phyloP scores from a whole-genome alignment of 75 land plant species.

The Picea sitchensis region DNA sequence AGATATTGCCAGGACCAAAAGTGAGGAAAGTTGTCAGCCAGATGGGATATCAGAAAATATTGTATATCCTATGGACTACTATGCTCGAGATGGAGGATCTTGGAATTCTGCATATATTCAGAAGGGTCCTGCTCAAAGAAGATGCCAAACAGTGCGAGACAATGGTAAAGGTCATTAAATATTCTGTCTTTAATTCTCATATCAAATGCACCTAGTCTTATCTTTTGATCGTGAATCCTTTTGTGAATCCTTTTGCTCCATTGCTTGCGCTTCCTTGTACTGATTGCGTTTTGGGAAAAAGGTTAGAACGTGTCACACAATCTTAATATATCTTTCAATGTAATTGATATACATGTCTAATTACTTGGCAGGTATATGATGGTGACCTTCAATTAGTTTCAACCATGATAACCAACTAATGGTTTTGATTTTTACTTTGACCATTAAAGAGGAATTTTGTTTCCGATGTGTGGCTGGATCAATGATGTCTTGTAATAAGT shows the following conservation, averaged over 20 bases:
- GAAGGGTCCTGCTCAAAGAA: constrained; percentile 23
- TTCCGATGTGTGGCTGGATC: too few relatives aligned
- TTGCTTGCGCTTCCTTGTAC: background rate
- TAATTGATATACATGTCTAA: background rate
- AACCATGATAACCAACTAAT: too few relatives aligned
- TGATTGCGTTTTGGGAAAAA: background rate
- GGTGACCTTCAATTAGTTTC: too few relatives aligned
- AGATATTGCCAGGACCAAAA: background rate
- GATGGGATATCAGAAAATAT: background rate
- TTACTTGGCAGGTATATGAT: too few relatives aligned
- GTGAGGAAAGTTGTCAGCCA: background rate
- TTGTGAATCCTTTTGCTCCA: background rate
- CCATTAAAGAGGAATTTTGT: too few relatives aligned
- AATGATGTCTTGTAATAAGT: too few relatives aligned
- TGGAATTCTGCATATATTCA: constrained; percentile 84
- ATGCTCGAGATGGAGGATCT: constrained; percentile 96
- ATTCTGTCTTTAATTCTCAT: background rate
- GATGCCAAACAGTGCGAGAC: background rate
- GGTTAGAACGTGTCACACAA: background rate
- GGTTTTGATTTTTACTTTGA: too few relatives aligned
- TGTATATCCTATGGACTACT: constrained; percentile 97
- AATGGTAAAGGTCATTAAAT: constrained; percentile 2
- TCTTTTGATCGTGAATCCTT: background rate
- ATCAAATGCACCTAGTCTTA: background rate
- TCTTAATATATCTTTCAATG: background rate